A percentile compares a stretch with the other conserved stretches of the same genome.
phyloP scores from a whole-genome alignment of 2,329 filamentous ascomycete species.

The Fusarium devonianum region DNA sequence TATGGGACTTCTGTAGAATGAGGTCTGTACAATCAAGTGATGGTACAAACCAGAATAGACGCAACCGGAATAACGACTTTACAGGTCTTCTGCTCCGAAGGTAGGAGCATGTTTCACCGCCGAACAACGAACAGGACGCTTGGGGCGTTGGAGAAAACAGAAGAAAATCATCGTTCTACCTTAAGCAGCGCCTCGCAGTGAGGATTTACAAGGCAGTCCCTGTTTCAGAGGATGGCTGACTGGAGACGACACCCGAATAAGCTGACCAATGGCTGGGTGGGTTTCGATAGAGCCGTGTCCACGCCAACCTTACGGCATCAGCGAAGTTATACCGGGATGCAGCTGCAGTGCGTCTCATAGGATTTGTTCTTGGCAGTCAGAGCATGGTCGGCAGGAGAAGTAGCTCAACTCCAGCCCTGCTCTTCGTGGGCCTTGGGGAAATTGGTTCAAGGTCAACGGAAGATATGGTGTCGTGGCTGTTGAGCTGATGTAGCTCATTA shows the following conservation, averaged over 20 bases:
- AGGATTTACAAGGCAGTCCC: conserved; percentile 10
- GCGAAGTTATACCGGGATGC: conserved; percentile 9
- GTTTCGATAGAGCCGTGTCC: conserved; percentile 6
- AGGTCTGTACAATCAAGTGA: no score
- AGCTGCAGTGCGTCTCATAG: conserved; percentile 4
- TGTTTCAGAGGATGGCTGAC: conserved; percentile 9
- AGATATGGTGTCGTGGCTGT: no score
- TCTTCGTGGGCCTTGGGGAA: no score
- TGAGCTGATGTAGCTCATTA: no score
- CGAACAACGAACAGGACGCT: background rate
- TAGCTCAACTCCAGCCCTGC: no score
- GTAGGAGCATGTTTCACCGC: conserved; percentile 1
- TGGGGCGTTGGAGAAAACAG: background rate
- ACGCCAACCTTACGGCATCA: conserved; percentile 14
- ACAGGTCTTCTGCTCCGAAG: no score
- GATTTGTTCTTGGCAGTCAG: no score
- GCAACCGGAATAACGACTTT: no score
- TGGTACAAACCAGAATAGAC: no score
- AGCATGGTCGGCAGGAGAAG: no score
- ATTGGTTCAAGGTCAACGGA: no score
- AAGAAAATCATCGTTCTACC: background rate
- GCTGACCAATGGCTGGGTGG: conserved; percentile 1
- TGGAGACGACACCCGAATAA: conserved; percentile 13
- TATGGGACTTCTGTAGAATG: no score
- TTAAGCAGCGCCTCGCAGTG: background rate